Conservation (phyloP, 768 basidiomycete genomes). For the Crucibulum laeve region DNA sequence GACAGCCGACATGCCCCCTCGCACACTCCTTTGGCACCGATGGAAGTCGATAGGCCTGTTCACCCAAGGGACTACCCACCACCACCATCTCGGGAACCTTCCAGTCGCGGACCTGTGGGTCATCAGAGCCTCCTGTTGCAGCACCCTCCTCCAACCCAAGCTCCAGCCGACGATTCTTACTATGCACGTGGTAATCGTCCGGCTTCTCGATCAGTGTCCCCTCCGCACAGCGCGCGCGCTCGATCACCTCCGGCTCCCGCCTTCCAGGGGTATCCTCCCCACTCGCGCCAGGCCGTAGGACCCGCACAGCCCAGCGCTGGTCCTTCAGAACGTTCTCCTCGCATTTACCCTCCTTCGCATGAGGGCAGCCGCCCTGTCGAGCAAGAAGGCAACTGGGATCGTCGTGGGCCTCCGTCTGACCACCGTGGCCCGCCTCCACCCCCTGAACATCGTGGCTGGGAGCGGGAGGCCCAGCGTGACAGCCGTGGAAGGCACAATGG, state of each 20-base stretch:
- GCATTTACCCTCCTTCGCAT: slow-evolving; percentile 42
- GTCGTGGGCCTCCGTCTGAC: slow-evolving; percentile 43
- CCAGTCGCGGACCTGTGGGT: slow-evolving; percentile 47
- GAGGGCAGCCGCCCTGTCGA: slow-evolving; percentile 46
- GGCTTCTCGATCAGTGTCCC: slow-evolving; percentile 58
- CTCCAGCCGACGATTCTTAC: slow-evolving; percentile 50
- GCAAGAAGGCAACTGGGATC: slow-evolving; percentile 56
- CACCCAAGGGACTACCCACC: slow-evolving; percentile 54
- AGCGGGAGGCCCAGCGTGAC: too few relatives aligned
- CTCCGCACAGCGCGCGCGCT: slow-evolving; percentile 51
- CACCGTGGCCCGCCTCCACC: too few relatives aligned
- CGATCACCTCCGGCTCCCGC: slow-evolving; percentile 45
- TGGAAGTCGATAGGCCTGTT: slow-evolving; percentile 65
- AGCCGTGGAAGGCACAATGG: slow-evolving; percentile 38
- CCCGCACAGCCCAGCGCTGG: slow-evolving; percentile 43
- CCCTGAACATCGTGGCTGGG: too few relatives aligned
- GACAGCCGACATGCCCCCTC: slow-evolving; percentile 65
- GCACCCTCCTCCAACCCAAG: slow-evolving; percentile 62
- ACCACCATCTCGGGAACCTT: slow-evolving; percentile 30
- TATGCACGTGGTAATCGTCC: slow-evolving; percentile 49
- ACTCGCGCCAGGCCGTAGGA: slow-evolving; percentile 43
- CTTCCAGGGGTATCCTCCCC: slow-evolving; percentile 44
- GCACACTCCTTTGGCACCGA: slow-evolving; percentile 74
- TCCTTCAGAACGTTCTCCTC: slow-evolving; percentile 57
- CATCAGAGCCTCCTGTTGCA: slow-evolving; percentile 60